These are phyloP conservation scores for Neopestalotiopsis sp. DNA, from an alignment of 2,329 filamentous ascomycete species.

Conservation along the genomic window DNA sequence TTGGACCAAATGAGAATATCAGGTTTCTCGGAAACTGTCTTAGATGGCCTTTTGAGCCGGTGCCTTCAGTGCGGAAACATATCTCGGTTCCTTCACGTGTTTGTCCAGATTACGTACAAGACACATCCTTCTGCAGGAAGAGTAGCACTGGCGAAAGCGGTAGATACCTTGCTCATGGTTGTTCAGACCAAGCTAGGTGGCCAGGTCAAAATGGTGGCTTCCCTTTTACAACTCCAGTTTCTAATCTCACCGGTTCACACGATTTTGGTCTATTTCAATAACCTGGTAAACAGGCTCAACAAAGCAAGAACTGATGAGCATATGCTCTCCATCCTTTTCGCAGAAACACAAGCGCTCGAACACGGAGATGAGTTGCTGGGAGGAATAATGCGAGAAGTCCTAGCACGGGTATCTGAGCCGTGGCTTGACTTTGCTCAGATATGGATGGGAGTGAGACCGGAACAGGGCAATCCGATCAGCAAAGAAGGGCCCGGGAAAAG, in stretches of 20 bases:
- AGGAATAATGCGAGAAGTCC: conserved; percentile 68
- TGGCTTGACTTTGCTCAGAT: conserved; percentile 72
- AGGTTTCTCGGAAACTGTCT: conserved; percentile 57
- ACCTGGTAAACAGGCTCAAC: conserved; percentile 53
- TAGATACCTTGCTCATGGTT: conserved; percentile 52
- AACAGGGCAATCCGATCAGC: conserved; percentile 58
- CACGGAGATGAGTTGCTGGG: conserved; percentile 66
- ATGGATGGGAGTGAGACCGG: conserved; percentile 74
- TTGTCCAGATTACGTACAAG: conserved; percentile 52
- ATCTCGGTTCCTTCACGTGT: conserved; percentile 50
- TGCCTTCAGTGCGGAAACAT: conserved; percentile 55
- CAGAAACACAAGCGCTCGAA: conserved; percentile 66
- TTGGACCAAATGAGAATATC: conserved; percentile 55
- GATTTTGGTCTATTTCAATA: conserved; percentile 57
- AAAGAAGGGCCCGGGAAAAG: conserved; percentile 56
- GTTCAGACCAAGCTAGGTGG: conserved; percentile 55
- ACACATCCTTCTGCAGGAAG: conserved; percentile 49
- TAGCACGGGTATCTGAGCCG: conserved; percentile 66
- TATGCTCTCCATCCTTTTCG: conserved; percentile 65
- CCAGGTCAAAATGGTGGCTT: conserved; percentile 46
- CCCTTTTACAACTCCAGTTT: conserved; percentile 58
- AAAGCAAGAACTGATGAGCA: conserved; percentile 59
- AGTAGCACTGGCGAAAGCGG: conserved; percentile 57
- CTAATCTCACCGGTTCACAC: conserved; percentile 50
- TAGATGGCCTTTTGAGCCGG: conserved; percentile 50